Evolutionary conservation across 306 rosid species (phyloP), one percentile per base, ranked within the genome.

Genomic region (Lupinus albus): DNA sequence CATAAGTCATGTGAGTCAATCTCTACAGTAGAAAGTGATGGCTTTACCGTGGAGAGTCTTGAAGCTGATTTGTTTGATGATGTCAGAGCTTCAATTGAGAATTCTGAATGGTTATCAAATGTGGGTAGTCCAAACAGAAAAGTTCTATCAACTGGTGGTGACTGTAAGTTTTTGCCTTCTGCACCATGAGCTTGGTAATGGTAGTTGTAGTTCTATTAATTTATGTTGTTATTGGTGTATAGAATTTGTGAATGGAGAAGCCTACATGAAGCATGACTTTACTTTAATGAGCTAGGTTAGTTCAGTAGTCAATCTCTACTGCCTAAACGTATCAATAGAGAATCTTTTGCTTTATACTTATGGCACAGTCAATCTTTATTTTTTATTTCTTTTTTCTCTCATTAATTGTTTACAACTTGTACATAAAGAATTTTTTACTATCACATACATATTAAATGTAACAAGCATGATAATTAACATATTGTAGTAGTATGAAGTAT

Each of bases 51-150:
- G 56, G 81, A 77, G 1, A 72, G 80, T 66, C 50, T 74, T 8
- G 97, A 90, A 61, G 81, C 74, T 16, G 85, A 72, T 86, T 74
- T 93, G 35, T 93, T 93, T 57, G 90, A 83, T 54, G 99, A 93
- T 61, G 74, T 90, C 16, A 83, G 99, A 83, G 99, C 96, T 79
- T 93, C 99, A 2, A 93, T 93, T 76, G 97, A 90, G 81, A 90
- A 88, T 77, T 93, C 96, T 10, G 72, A 85, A 65, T 67, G 44
- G 38, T 75, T 33, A 9, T 51, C 83, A 10, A 53, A 49, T 10
- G 71, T 13, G 57, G 73, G 63, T 33, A 79, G 64, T 75, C 79
- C 56, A 41, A 75, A 60, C 5, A 64, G 65, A 62, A 78, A 75
- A 80, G 67, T 44, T 12, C 70, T 48, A 4, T 60, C 83, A 7